Evolutionary conservation across 1,284 basidiomycete species (phyloP).

Genomic region (Peniophora sp.): DNA sequence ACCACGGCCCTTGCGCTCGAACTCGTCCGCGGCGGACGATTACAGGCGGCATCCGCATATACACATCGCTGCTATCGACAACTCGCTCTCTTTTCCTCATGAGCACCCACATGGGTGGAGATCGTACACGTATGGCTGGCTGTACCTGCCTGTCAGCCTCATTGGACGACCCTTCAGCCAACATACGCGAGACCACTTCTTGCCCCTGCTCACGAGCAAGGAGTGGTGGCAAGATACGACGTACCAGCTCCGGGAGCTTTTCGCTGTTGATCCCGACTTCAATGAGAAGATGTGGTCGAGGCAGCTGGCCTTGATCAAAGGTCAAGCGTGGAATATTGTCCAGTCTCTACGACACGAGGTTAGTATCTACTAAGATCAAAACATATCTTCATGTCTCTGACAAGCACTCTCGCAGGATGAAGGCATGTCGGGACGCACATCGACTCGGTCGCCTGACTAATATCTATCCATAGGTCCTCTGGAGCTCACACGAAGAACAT

Average conservation of each 20-base stretch:
- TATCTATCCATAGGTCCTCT: conserved; percentile 51
- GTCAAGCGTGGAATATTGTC: conserved; percentile 87
- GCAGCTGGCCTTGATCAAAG: conserved; percentile 86
- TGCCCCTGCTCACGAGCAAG: conserved; percentile 76
- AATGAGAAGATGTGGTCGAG: conserved; percentile 83
- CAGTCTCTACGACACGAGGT: conserved; percentile 72
- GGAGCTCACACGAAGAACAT: conserved; percentile 74
- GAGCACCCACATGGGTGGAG: conserved; percentile 88
- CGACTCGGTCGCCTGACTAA: conserved; percentile 11
- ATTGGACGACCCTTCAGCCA: conserved; percentile 83
- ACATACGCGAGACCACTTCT: conserved; percentile 73
- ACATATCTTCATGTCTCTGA: conserved; percentile 5
- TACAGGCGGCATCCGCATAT: conserved; percentile 39
- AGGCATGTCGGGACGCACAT: conserved; percentile 27
- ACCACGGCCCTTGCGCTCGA: conserved; percentile 12
- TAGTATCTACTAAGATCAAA: conserved; percentile 23
- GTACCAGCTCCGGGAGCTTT: conserved; percentile 67
- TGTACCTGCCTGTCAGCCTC: conserved; percentile 80
- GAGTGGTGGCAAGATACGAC: conserved; percentile 89
- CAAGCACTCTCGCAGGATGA: conserved; percentile 37
- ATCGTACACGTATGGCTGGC: conserved; percentile 87
- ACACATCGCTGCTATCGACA: conserved; percentile 89
- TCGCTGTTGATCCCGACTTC: conserved; percentile 77
- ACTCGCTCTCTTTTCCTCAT: conserved; percentile 86
- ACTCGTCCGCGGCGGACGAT: conserved; percentile 17